Evolutionary conservation across 495 filamentous ascomycete species (phyloP).

Genomic region (Eremomyces bilateralis): DNA sequence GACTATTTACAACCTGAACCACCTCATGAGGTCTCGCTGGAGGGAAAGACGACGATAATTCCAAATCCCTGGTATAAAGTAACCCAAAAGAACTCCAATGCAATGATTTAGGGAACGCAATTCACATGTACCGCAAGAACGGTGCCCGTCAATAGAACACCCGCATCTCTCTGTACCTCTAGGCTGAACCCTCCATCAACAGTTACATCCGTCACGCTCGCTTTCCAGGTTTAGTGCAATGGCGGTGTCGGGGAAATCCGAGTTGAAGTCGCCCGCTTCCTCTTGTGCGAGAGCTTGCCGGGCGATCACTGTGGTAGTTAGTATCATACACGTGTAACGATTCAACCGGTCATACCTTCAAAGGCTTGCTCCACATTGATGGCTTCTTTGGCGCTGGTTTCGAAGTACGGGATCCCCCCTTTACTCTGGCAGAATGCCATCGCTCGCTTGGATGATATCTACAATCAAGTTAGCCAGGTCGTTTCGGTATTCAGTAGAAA

Average conservation of each 20-base stretch:
- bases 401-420: slow-evolving; percentile 93
- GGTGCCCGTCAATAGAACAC: too few relatives aligned
- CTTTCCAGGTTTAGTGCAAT: slow-evolving; percentile 93
- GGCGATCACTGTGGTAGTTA: slow-evolving; percentile 57
- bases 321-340: neutral
- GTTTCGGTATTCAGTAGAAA: slow-evolving; percentile 2
- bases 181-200: too few relatives aligned
- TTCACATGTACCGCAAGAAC: too few relatives aligned
- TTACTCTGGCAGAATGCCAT: slow-evolving; percentile 96
- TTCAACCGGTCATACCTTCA: slow-evolving; percentile 40
- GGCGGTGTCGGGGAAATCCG: slow-evolving; percentile 88
- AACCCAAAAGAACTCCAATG: too few relatives aligned
- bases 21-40: too few relatives aligned
- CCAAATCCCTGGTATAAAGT: too few relatives aligned
- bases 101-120: too few relatives aligned
- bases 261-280: slow-evolving; percentile 79
- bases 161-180: too few relatives aligned
- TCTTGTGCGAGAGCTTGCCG: slow-evolving; percentile 88
- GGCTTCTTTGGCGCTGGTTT: slow-evolving; percentile 97
- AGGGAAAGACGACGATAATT: too few relatives aligned
- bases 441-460: slow-evolving; percentile 85
- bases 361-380: slow-evolving; percentile 98
- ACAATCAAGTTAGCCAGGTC: neutral
- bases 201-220: slow-evolving; percentile 78
- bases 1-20: too few relatives aligned